Evolutionary conservation across 164 flowering plant genomes (phyloP).

Genomic region (Aristolochia contorta): DNA sequence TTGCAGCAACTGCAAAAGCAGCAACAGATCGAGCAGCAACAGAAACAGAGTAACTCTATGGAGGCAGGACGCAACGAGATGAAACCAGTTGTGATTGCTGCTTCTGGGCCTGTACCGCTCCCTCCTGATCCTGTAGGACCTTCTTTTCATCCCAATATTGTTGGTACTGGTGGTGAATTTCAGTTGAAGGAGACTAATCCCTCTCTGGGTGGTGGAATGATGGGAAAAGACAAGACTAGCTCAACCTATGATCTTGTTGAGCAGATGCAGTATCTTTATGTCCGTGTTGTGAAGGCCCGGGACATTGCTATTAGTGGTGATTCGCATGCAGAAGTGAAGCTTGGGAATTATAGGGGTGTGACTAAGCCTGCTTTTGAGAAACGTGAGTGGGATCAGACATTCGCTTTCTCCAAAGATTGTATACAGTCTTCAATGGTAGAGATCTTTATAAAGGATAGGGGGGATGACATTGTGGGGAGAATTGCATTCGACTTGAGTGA

Average conservation of each 20-base stretch:
- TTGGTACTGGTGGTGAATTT: conserved; percentile 34
- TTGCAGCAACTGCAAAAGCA: conserved; percentile 7
- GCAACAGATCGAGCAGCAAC: conserved; percentile 12
- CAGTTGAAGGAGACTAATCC: conserved; percentile 74
- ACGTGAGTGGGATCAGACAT: conserved; percentile 66
- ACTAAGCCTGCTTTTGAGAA: conserved; percentile 13
- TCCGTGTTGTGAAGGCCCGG: conserved; percentile 21
- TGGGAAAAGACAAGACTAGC: conserved; percentile 18
- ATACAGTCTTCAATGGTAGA: conserved; percentile 70
- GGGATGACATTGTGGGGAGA: conserved; percentile 68
- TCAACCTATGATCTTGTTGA: conserved; percentile 31
- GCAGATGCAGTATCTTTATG: conserved; percentile 29
- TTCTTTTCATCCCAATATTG: conserved; percentile 7
- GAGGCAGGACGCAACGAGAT: conserved; percentile 16
- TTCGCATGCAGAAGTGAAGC: conserved; percentile 24
- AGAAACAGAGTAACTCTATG: conserved; percentile 9
- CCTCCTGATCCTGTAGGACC: conserved; percentile 2
- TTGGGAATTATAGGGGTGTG: conserved; percentile 29
- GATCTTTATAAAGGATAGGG: conserved; percentile 64
- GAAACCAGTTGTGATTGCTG: conserved; percentile 16
- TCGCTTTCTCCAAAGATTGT: conserved; percentile 72
- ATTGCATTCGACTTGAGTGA: conserved; percentile 60
- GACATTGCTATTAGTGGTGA: conserved; percentile 10
- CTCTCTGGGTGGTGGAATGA: conserved; percentile 55
- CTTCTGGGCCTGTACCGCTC: too few relatives aligned